A percentile compares a stretch with the other conserved stretches of the same genome.
These are phyloP conservation scores for Orbilia javanica DNA, from an alignment of 2,329 filamentous ascomycete species.

Conservation along the genomic window DNA sequence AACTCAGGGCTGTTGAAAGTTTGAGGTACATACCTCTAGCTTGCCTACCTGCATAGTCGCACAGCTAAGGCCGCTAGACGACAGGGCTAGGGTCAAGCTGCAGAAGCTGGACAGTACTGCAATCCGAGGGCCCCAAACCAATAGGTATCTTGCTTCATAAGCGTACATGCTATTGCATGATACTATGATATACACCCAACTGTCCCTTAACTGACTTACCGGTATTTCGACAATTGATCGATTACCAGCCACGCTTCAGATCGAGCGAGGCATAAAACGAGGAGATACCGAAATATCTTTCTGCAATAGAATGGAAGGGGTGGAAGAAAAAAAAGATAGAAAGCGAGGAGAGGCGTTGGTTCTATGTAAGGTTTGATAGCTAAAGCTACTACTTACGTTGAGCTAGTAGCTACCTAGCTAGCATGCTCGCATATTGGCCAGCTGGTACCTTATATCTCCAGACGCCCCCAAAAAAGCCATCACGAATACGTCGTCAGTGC, in stretches of 20 bases:
- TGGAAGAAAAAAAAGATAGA: constrained; percentile 17
- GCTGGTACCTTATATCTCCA: constrained; percentile 51
- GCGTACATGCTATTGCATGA: constrained; percentile 39
- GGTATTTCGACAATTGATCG: neutral
- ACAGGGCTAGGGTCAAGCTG: constrained; percentile 46
- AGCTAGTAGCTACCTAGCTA: constrained; percentile 1
- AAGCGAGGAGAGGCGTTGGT: constrained; percentile 27
- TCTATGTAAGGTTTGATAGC: constrained; percentile 47
- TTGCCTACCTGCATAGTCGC: constrained; percentile 57
- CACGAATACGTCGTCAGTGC: constrained; percentile 22
- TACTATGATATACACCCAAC: constrained; percentile 25
- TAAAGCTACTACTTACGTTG: neutral
- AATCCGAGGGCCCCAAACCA: constrained; percentile 24
- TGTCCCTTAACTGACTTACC: constrained; percentile 8
- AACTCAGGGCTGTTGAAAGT: constrained; percentile 4
- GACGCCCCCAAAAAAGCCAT: constrained; percentile 13
- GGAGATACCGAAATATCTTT: constrained; percentile 40
- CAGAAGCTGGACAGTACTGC: constrained; percentile 44
- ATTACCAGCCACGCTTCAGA: constrained; percentile 37
- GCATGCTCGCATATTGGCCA: constrained; percentile 26
- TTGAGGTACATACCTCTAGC: constrained; percentile 37
- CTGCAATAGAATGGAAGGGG: constrained; percentile 11
- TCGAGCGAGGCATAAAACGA: constrained; percentile 30
- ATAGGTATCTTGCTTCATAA: constrained; percentile 16
- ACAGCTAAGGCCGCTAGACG: constrained; percentile 49